Evolutionary conservation across 2,329 filamentous ascomycete species (phyloP).

Genomic region (Colletotrichum euphorbiae): DNA sequence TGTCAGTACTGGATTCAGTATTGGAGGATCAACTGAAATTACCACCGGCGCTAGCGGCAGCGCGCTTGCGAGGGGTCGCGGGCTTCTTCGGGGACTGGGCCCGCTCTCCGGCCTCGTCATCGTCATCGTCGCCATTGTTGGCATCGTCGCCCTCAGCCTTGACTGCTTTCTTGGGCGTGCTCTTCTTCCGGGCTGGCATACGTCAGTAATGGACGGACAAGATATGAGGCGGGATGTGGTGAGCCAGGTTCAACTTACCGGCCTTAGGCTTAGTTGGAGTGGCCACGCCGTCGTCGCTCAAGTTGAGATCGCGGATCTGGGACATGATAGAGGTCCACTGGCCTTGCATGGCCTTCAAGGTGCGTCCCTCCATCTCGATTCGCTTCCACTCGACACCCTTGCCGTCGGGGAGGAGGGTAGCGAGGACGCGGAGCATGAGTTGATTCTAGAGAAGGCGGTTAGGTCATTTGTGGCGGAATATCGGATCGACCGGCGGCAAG

Average conservation of each 20-base stretch:
- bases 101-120: not conserved
- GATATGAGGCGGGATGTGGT: not conserved
- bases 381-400: conserved; percentile 51
- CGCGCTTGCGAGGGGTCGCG: conserved; percentile 23
- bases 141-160: not conserved
- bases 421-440: conserved; percentile 51
- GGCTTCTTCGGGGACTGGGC: conserved; percentile 15
- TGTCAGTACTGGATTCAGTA: not conserved
- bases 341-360: conserved; percentile 52
- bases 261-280: conserved; percentile 27
- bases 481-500: not conserved
- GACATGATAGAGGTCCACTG: conserved; percentile 53
- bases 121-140: conserved; percentile 9
- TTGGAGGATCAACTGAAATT: not conserved
- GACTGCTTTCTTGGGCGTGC: conserved; percentile 41
- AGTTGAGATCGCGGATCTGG: conserved; percentile 50
- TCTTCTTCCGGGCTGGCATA: conserved; percentile 40
- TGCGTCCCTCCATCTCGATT: conserved; percentile 52
- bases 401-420: conserved; percentile 47
- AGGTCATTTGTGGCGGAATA: not conserved
- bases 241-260: not conserved
- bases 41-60: conserved; percentile 10
- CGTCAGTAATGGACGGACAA: not conserved
- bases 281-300: conserved; percentile 29
- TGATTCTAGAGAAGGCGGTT: conserved; percentile 44